These are phyloP conservation scores for Biscogniauxia mediterranea DNA, from an alignment of 2,329 filamentous ascomycete genomes.

Conservation along the genomic window DNA sequence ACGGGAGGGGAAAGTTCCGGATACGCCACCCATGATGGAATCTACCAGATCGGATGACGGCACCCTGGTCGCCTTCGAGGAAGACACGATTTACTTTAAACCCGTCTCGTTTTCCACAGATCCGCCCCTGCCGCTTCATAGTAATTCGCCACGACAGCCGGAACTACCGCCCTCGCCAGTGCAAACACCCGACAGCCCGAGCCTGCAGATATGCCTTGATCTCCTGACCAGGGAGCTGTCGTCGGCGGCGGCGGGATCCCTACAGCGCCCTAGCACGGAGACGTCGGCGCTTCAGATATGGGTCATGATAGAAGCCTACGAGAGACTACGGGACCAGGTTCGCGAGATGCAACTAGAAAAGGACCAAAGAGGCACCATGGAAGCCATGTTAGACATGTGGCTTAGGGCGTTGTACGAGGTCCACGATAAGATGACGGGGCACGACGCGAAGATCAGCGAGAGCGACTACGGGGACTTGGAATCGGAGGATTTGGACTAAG, in stretches of 20 bases:
- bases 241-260: constrained; percentile 34
- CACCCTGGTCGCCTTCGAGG: constrained; percentile 46
- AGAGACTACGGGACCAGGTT: constrained; percentile 49
- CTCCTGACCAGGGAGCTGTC: constrained; percentile 51
- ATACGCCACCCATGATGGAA: constrained; percentile 10
- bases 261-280: constrained; percentile 28
- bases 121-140: constrained; percentile 13
- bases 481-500: not conserved
- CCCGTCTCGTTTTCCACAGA: constrained; percentile 41
- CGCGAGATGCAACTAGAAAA: constrained; percentile 29
- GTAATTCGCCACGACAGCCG: constrained; percentile 1
- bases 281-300: constrained; percentile 50
- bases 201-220: constrained; percentile 50
- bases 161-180: constrained; percentile 11
- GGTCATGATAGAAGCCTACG: constrained; percentile 60
- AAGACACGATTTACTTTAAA: constrained; percentile 48
- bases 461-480: constrained; percentile 34
- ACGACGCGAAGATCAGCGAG: constrained; percentile 29
- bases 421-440: constrained; percentile 40
- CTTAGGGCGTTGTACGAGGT: constrained; percentile 47
- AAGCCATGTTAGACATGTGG: constrained; percentile 51
- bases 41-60: constrained; percentile 44
- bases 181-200: constrained; percentile 35
- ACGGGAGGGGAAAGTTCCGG: constrained; percentile 16
- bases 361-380: constrained; percentile 33